Evolutionary conservation across 805 yeast species (phyloP), one percentile per base, ranked within the genome.

Genomic region (Starmera quercuum): DNA sequence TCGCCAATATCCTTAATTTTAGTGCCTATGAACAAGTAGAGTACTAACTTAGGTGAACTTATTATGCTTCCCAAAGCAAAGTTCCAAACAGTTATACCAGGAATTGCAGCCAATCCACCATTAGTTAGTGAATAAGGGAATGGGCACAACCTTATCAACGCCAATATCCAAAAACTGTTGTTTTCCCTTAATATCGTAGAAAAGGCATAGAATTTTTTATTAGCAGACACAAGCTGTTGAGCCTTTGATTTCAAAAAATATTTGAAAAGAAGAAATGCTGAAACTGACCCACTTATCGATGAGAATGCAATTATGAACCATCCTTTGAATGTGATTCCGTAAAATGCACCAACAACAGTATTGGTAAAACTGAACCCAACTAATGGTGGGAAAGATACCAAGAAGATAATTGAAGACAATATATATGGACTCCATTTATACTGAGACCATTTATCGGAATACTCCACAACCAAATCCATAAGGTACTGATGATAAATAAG

Each of bases 71-170:
- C 95, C 21, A 78, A 49, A 3, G 78, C 61, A 54, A 82, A 90
- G 18, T 77, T 75, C 27, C 56, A 40, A 2, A 78, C 59, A 0
- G 79, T 64, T 10, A 90, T 67, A 13, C 84, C 82, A 0, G 94
- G 95, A 11, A 90, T 73, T 2, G 94, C 80, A 8, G 95, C 92
- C 44, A 92, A 66, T 0, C 95, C 97, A 4, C 96, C 97, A 49
- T 90, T 90, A 0, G 92, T 80, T 21, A 90, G 62, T 3, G 96
- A 86, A 53, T 87, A 92, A 0, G 97, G 97, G 47, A 90, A 70
- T 1, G 98, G 98, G 46, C 96, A 86, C 37, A 90, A 56, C 35
- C 97, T 66, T 20, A 90, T 69, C 51, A 90, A 63, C 33, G 82
- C 72, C 34, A 90, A 57, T 17, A 92, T 58, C 42, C 77, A 54